phyloP scores from a whole-genome alignment of 345 rosid species.

The Populus ilicifolia region DNA sequence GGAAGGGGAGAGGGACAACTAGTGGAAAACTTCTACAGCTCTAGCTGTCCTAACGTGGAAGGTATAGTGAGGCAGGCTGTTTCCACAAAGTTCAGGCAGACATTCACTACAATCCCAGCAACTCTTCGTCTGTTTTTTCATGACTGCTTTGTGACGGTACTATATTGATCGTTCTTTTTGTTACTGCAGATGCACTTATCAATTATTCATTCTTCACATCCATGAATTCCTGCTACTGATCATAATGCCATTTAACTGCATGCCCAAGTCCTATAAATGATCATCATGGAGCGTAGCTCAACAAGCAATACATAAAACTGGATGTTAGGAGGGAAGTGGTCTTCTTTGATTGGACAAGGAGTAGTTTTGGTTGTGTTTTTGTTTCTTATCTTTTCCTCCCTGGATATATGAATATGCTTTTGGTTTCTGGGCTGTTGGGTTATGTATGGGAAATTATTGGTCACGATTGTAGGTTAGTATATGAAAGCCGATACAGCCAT shows the following conservation, averaged over 20 bases:
- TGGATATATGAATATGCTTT: too few species aligned
- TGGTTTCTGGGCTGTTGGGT: too few species aligned
- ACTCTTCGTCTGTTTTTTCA: slow-evolving; percentile 91
- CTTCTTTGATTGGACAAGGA: too few species aligned
- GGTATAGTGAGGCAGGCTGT: slow-evolving; percentile 54
- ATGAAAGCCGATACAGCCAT: too few species aligned
- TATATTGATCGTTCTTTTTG: background rate
- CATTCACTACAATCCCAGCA: slow-evolving; percentile 62
- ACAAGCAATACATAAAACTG: too few species aligned
- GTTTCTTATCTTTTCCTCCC: too few species aligned
- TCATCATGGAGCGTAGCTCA: background rate
- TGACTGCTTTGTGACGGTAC: slow-evolving; percentile 79
- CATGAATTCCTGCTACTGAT: background rate
- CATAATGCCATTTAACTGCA: background rate
- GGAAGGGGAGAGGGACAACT: slow-evolving; percentile 45
- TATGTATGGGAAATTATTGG: too few species aligned
- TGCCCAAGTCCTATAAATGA: background rate
- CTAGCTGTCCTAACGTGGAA: slow-evolving; percentile 63
- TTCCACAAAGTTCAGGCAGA: slow-evolving; percentile 47
- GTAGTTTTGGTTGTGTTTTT: too few species aligned
- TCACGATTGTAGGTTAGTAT: too few species aligned
- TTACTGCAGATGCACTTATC: too few species aligned
- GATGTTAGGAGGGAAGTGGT: too few species aligned
- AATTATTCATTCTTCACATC: background rate
- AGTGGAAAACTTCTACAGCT: slow-evolving; percentile 48